These are phyloP conservation scores for Talaromyces ruber DNA, from an alignment of 495 filamentous ascomycete species.

Conservation along the genomic window DNA sequence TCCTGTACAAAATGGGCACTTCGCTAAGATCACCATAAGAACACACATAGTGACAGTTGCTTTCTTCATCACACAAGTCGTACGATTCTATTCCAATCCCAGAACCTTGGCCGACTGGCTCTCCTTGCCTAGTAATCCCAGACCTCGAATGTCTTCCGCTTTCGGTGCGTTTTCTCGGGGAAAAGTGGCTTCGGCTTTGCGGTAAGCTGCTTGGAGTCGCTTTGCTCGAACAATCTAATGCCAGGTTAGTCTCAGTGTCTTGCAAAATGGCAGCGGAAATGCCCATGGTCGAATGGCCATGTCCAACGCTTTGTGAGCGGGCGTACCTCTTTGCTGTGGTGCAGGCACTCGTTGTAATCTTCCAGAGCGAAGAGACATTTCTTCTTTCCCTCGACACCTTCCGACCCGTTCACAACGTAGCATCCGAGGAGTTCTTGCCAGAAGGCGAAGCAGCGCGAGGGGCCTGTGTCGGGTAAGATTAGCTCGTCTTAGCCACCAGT, in stretches of 20 bases:
- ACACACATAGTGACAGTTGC: neutral
- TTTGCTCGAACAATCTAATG: conserved; percentile 65
- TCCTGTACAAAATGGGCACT: conserved; percentile 5
- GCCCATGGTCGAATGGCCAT: neutral
- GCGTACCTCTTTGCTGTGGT: conserved; percentile 94
- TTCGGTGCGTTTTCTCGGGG: conserved; percentile 66
- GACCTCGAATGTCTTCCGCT: conserved; percentile 71
- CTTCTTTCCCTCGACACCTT: conserved; percentile 72
- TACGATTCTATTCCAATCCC: conserved; percentile 10
- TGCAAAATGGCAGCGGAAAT: conserved; percentile 43
- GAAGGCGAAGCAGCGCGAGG: conserved; percentile 92
- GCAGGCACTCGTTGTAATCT: conserved; percentile 97
- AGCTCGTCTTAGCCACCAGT: neutral
- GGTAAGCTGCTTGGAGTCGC: conserved; percentile 78
- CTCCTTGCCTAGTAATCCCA: conserved; percentile 74
- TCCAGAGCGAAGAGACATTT: conserved; percentile 87
- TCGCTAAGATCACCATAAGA: neutral
- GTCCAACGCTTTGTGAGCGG: neutral
- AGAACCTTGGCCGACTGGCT: conserved; percentile 66
- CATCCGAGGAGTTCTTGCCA: conserved; percentile 92
- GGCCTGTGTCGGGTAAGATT: conserved; percentile 45
- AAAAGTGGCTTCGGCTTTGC: conserved; percentile 67
- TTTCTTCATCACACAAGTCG: neutral
- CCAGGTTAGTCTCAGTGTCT: conserved; percentile 1
- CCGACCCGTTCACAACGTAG: conserved; percentile 74